Percentiles rank a stretch among this genome's conserved stretches.
Evolutionary conservation across 495 filamentous ascomycete genomes (phyloP).

Genomic region (Neohortaea acidophila): DNA sequence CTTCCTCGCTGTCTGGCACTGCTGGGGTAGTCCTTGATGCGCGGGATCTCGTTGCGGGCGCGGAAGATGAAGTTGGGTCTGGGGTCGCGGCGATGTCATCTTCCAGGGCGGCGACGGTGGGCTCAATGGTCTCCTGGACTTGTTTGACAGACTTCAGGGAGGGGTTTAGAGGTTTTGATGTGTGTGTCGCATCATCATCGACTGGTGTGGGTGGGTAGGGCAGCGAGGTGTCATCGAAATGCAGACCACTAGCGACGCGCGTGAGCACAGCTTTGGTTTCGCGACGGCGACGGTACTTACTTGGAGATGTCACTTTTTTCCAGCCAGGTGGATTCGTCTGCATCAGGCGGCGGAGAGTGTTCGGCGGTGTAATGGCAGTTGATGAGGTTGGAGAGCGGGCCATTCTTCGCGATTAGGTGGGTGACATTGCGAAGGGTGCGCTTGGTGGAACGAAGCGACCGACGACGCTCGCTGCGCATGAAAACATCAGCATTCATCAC

Average conservation of each 20-base stretch:
- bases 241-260: constrained; percentile 49
- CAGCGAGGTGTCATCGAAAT: constrained; percentile 55
- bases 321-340: constrained; percentile 36
- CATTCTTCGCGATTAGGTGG: constrained; percentile 4
- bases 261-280: no score
- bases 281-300: constrained; percentile 54
- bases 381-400: constrained; percentile 4
- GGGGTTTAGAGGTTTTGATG: constrained; percentile 10
- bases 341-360: constrained; percentile 22
- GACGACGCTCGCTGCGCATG: neutral
- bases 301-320: constrained; percentile 58
- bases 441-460: neutral
- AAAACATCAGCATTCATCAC: neutral
- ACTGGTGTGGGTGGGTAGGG: constrained; percentile 28
- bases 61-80: neutral
- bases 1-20: neutral
- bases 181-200: constrained; percentile 9
- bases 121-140: neutral
- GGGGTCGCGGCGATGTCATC: constrained; percentile 4
- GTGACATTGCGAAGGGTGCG: constrained; percentile 2
- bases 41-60: neutral
- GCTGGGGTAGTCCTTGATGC: neutral
- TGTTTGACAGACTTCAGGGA: neutral
- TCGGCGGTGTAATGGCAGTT: neutral
- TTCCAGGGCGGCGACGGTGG: constrained; percentile 6